A percentile compares a stretch with the other conserved stretches of the same genome.
Evolutionary conservation across 139 green algal genomes (phyloP).

Genomic region (Micromonas commoda): DNA sequence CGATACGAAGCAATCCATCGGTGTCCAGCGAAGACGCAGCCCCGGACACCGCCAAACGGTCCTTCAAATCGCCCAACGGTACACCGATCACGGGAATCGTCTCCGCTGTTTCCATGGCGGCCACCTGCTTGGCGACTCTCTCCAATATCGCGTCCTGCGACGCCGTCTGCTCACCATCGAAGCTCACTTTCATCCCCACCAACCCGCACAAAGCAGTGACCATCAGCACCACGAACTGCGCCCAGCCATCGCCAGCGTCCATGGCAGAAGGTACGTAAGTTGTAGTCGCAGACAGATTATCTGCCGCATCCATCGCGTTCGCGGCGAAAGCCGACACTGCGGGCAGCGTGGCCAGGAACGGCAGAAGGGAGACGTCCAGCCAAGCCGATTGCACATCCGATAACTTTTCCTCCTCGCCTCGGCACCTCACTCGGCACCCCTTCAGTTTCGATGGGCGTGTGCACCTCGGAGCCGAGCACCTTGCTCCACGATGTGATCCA

Average conservation of each 20-base stretch:
- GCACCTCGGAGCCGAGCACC: too few species aligned
- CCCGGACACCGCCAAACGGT: background rate
- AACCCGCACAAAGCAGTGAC: background rate
- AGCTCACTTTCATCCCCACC: background rate
- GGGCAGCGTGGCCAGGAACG: background rate
- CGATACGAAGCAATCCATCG: background rate
- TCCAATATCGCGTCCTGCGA: background rate
- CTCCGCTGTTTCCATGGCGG: background rate
- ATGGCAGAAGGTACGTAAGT: constrained; percentile 2
- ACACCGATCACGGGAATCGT: background rate
- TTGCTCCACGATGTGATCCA: too few species aligned
- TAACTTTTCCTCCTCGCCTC: too few species aligned
- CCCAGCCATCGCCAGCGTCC: background rate
- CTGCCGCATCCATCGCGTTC: background rate
- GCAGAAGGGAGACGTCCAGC: background rate
- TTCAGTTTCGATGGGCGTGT: too few species aligned
- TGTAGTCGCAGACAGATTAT: background rate
- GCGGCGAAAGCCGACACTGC: background rate
- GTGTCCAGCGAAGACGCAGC: background rate
- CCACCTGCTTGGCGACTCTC: constrained; percentile 1
- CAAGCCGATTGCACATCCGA: too few species aligned
- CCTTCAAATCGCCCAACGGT: background rate
- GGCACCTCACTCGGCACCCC: too few species aligned
- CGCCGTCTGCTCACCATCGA: background rate
- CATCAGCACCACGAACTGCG: constrained; percentile 2